phyloP scores from a whole-genome alignment of 176 grass and related monocot species.

The Phyllostachys edulis region DNA sequence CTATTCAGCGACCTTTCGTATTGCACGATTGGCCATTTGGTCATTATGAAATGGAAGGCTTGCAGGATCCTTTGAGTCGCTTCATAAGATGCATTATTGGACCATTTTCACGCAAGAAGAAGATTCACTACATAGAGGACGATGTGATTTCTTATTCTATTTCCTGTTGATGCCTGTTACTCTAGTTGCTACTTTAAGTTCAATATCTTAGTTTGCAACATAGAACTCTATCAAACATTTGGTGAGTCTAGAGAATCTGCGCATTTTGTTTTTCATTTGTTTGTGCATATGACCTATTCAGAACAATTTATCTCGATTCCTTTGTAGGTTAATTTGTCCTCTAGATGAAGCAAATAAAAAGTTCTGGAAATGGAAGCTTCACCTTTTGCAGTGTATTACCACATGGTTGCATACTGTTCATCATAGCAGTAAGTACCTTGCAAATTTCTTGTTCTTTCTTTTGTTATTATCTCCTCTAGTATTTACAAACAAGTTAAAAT shows the following conservation, averaged over 20 bases:
- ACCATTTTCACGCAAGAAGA: conserved; percentile 54
- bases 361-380: conserved; percentile 7
- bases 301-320: neutral
- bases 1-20: conserved; percentile 67
- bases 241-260: conserved; percentile 27
- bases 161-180: conserved; percentile 19
- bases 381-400: conserved; percentile 12
- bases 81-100: conserved; percentile 51
- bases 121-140: conserved; percentile 43
- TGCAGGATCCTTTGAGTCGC: conserved; percentile 73
- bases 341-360: conserved; percentile 39
- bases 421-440: conserved; percentile 41
- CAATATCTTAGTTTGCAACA: conserved; percentile 2
- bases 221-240: conserved; percentile 4
- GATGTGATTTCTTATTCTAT: conserved; percentile 34
- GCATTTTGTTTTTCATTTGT: neutral
- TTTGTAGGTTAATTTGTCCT: conserved; percentile 29
- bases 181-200: conserved; percentile 19
- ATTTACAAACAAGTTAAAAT: conserved; percentile 12
- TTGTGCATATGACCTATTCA: conserved; percentile 6
- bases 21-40: conserved; percentile 87
- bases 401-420: conserved; percentile 8
- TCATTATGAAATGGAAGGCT: conserved; percentile 90
- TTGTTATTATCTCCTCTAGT: neutral
- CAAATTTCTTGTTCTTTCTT: conserved; percentile 1